A percentile compares a stretch with the other conserved stretches of the same genome.
Evolutionary conservation across 2,329 filamentous ascomycete species (phyloP).

Genomic region (Colletotrichum scovillei): DNA sequence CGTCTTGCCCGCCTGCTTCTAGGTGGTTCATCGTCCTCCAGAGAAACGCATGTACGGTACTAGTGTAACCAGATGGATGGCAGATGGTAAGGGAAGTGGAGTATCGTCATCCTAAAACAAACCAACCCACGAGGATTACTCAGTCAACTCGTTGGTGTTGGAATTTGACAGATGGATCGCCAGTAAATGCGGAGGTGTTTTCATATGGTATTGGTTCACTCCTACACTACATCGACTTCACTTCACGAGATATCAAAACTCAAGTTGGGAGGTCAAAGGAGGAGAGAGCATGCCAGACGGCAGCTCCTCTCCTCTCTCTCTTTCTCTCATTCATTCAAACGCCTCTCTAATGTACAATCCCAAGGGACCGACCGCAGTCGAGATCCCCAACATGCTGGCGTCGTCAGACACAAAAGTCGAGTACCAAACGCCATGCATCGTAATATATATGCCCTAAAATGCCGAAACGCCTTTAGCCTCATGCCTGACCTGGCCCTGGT

Average conservation of each 20-base stretch:
- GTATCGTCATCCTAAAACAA: too few species aligned
- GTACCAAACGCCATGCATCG: constrained; percentile 15
- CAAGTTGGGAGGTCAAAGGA: background rate
- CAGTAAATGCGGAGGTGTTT: too few species aligned
- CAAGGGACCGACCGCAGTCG: background rate
- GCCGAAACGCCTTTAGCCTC: constrained; percentile 27
- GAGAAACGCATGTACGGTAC: too few species aligned
- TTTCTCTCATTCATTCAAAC: background rate
- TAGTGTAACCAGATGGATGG: too few species aligned
- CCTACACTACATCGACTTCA: background rate
- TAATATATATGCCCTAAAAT: constrained; percentile 17
- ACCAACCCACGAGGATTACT: too few species aligned
- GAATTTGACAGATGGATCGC: background rate
- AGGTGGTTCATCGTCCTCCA: too few species aligned
- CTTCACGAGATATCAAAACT: too few species aligned
- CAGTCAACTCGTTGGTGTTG: too few species aligned
- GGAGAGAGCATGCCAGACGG: background rate
- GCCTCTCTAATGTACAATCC: constrained; percentile 21
- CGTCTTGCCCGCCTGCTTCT: too few species aligned
- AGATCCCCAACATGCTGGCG: constrained; percentile 13
- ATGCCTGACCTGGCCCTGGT: constrained; percentile 11
- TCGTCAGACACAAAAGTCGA: background rate
- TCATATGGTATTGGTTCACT: background rate
- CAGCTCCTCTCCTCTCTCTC: background rate
- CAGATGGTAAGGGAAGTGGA: too few species aligned